Evolutionary conservation across 2,329 filamentous ascomycete species (phyloP), one percentile per base, ranked within the genome.

Genomic region (Talaromyces sp.): DNA sequence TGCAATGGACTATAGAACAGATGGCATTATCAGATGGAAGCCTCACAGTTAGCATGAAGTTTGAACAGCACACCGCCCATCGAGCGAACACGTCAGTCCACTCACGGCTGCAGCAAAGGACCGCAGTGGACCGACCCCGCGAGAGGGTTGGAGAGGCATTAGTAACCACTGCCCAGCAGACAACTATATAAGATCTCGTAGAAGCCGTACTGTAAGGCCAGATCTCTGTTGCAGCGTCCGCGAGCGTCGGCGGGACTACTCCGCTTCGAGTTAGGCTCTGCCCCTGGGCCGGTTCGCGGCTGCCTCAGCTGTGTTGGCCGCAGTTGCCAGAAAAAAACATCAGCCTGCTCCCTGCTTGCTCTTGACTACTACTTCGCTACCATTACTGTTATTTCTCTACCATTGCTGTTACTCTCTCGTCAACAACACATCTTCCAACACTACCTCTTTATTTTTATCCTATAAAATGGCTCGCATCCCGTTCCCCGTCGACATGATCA

Each of bases 401-500:
- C 28, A 30, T 30, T 30, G 8, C 28, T 30, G 28, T 30, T 10
- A 39, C 36, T 22, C 10, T 30, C 6, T 49, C 33, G 17, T 39
- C 47, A 51, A 33, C 42, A 7, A 8, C 28, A n/a, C 28, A 49
- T 42, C 22, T 59, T n/a, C 32, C 17, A 19, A 33, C 17, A 22
- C 39, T 15, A 49, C 52, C 33, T 15, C 7, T 27, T n/a, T 49
- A 55, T 60, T 57, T 62, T 60, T 57, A 25, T 55, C 30, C 47
- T 58, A 57, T 62, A 51, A 27, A 36, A 96, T 96, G 92, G 84
- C 90, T 69, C 87, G 91, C 76, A 91, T 98, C 73, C 91, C 91
- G 83, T 95, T 99, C 69, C 95, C 95, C 61, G 83, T 98, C 71
- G 93, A 96, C 77, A 87, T 89, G 72, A 80, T 98, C 76, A 96